Evolutionary conservation across 495 filamentous ascomycete species (phyloP), one percentile per base, ranked within the genome.

Genomic region (Filosporella fistucella): DNA sequence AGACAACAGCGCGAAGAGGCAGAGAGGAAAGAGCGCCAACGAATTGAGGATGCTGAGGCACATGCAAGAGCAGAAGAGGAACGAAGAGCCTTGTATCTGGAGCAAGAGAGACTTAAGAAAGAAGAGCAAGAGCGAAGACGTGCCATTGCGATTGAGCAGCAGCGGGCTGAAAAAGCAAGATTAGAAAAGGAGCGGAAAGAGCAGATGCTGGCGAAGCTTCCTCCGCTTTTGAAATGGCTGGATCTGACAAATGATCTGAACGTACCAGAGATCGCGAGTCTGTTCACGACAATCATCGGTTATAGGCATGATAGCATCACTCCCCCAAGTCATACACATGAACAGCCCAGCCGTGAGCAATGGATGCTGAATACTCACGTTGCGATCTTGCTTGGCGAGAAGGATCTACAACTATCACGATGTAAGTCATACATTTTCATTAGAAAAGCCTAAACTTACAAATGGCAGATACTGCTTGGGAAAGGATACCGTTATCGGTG

Each of bases 341-440:
- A 66, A 5, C 39, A 65, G 18, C 64, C 67, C 29, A 73, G 70
- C 29, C 64, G 72, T 33, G 86, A 90, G 54, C 75, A 78, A 61
- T 91, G 86, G 85, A 69, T 89, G 54, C 78, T 86, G 23, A 90
- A 89, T 52, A 82, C 84, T 35, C 76, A 90, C 56, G 82, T 82
- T 46, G 85, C 86, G 14, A 76, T 86, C 14, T 68, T 91, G 20
- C 68, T 91, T 23, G 86, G 85, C 24, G 84, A 86, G 41, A 86
- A 86, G 61, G 86, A 91, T 56, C 69, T 87, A 17, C 75, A 81
- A 30, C 70, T 91, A 23, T 80, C 82, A 18, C 77, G 83, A 67
- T 91, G 81, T 83, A 64, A 71, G 78, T 69, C 29, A 10, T 23
- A 43, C 21, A 4, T 32, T 36, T 20, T 9, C 18, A 14, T 8